Evolutionary conservation across 441 rosid species (phyloP).

Genomic region (Jatropha multifida): DNA sequence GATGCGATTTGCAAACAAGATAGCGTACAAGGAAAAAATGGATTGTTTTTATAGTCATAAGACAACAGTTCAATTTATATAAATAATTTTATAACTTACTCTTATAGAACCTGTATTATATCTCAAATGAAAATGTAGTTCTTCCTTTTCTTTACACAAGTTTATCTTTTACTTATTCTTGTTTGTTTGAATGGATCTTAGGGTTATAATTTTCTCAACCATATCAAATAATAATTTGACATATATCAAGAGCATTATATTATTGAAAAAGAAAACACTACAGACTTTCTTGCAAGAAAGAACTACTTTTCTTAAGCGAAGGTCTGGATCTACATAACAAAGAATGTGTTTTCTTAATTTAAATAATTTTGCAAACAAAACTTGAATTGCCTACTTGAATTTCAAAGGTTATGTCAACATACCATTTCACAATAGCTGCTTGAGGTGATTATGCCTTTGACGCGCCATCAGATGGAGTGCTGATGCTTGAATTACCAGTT

Average conservation of each 20-base stretch:
- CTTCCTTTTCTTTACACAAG: neutral
- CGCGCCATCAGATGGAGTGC: neutral
- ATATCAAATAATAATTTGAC: too few relatives aligned
- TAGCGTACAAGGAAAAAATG: neutral
- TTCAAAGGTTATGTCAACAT: neutral
- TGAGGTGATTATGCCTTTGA: neutral
- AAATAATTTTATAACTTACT: too few relatives aligned
- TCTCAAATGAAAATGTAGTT: too few relatives aligned
- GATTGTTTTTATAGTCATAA: neutral
- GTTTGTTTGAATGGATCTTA: neutral
- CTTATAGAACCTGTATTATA: too few relatives aligned
- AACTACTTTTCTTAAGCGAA: neutral
- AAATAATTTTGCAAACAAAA: neutral
- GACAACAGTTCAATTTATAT: too few relatives aligned
- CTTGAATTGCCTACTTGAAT: neutral
- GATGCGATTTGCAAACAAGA: neutral
- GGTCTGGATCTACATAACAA: neutral
- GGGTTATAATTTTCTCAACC: neutral
- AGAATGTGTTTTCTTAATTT: neutral
- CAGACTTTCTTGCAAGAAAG: neutral
- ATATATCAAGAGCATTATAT: too few relatives aligned
- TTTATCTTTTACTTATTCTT: neutral
- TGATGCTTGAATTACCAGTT: conserved; percentile 1
- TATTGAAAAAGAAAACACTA: too few relatives aligned
- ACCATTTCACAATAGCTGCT: conserved; percentile 25